Base-by-base conservation (phyloP, 2,329 filamentous ascomycete species). In the Coniochaeta ligniaria region DNA sequence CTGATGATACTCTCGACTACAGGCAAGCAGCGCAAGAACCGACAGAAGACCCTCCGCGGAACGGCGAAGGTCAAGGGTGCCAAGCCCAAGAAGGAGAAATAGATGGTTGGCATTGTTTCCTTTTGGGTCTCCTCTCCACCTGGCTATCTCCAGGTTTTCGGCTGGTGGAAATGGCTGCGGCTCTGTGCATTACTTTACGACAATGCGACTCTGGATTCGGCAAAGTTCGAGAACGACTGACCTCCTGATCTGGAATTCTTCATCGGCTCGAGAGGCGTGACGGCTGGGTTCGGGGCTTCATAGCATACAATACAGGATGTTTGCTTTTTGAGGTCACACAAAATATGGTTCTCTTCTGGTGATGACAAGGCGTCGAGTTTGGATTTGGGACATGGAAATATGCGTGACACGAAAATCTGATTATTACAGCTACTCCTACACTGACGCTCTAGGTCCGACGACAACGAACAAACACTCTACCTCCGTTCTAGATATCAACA, bases 11-110 rank as follows among this genome's bases (percentile, higher is more conserved):
- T 61, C 62, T 45, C 41, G 12, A 62, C 62, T 71, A 84, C 81
- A 98, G 94, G 94, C 89, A 99, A 99, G 87, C 95, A 98, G 85
- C 91, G 95, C 85, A 99, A 99, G 92, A 99, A 99, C 91, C 88
- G 94, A 80, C 88, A 91, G 83, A 98, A 99, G 92, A 95, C 94
- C 78, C 90, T 97, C 80, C 91, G 95, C 73, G 95, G 95, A 78
- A 96, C 92, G 74, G 94, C 92, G 75, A 99, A 99, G 92, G 88
- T 88, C 85, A 97, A 97, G 91, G 92, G 92, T 79, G 89, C 88
- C 77, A 87, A 88, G 84, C 86, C 90, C 81, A 95, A 96, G 88
- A 96, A 97, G 90, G 91, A 91, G 82, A 88, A 90, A 86, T 92
- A 91, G 83, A 80, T 78, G 77, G 26, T 57, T 31, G 47, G 26